These are phyloP conservation scores for Cephaloascus fragrans DNA, from an alignment of 805 yeast genomes.

Conservation along the genomic window DNA sequence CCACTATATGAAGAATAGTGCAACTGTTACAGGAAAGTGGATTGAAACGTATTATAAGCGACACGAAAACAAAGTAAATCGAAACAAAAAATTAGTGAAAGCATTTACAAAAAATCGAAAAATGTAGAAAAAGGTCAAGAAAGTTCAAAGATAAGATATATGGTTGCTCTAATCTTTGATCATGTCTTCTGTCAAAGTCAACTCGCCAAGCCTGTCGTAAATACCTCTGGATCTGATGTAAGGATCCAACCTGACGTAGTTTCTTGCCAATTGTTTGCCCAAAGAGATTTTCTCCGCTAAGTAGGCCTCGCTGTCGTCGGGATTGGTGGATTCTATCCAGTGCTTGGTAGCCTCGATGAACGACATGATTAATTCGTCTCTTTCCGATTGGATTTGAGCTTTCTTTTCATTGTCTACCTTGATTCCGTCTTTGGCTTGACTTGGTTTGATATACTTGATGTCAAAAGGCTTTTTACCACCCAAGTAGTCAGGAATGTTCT, in stretches of 20 bases:
- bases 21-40: no score
- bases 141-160: no score
- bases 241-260: conserved; percentile 68
- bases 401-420: conserved; percentile 32
- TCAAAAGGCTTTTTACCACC: conserved; percentile 66
- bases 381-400: conserved; percentile 34
- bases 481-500: conserved; percentile 55
- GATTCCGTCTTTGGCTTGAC: conserved; percentile 43
- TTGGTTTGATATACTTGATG: conserved; percentile 54
- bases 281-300: conserved; percentile 45
- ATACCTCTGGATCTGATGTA: conserved; percentile 70
- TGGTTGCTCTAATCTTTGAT: no score
- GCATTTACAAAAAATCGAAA: no score
- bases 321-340: conserved; percentile 66
- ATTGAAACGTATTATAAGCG: no score
- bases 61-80: no score
- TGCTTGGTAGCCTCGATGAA: conserved; percentile 57
- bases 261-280: conserved; percentile 43
- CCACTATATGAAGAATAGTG: no score
- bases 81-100: no score
- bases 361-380: conserved; percentile 41
- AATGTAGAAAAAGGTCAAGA: no score
- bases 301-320: conserved; percentile 35
- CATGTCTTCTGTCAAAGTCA: conserved; percentile 9
- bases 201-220: conserved; percentile 67